These are phyloP conservation scores for Trametes sp. DNA, from an alignment of 1,284 basidiomycete species.

Conservation along the genomic window DNA sequence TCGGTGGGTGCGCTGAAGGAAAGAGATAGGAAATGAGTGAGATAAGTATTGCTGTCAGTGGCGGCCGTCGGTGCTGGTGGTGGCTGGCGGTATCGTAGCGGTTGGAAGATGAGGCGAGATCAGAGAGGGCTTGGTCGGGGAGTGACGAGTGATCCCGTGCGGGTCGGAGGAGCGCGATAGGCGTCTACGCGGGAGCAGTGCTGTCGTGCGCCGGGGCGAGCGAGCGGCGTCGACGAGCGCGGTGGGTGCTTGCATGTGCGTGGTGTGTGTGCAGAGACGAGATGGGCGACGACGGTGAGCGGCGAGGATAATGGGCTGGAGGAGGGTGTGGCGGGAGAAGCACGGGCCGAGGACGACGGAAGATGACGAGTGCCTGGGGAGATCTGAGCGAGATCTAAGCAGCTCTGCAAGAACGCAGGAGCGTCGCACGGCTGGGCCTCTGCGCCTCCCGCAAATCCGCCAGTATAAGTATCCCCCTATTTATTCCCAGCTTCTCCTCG, in stretches of 20 bases:
- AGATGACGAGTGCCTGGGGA: slow-evolving; percentile 19
- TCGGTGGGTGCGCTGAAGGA: background rate
- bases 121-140: slow-evolving; percentile 21
- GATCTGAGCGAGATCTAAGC: slow-evolving; percentile 20
- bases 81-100: slow-evolving; percentile 17
- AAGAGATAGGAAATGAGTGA: background rate
- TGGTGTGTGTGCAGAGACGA: background rate
- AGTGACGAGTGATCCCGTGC: slow-evolving; percentile 29
- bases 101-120: slow-evolving; percentile 27
- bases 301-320: background rate
- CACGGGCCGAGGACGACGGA: slow-evolving; percentile 27
- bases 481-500: slow-evolving; percentile 6
- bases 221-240: background rate
- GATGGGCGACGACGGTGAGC: background rate
- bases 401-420: slow-evolving; percentile 3
- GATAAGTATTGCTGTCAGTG: slow-evolving; percentile 18
- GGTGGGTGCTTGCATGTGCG: background rate
- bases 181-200: background rate
- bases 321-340: slow-evolving; percentile 15
- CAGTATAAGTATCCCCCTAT: slow-evolving; percentile 16
- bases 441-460: slow-evolving; percentile 1
- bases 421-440: no score
- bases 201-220: background rate
- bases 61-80: slow-evolving; percentile 15
- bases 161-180: slow-evolving; percentile 23